These are phyloP conservation scores for Kuraishia capsulata DNA, from an alignment of 805 yeast species.

Conservation along the genomic window DNA sequence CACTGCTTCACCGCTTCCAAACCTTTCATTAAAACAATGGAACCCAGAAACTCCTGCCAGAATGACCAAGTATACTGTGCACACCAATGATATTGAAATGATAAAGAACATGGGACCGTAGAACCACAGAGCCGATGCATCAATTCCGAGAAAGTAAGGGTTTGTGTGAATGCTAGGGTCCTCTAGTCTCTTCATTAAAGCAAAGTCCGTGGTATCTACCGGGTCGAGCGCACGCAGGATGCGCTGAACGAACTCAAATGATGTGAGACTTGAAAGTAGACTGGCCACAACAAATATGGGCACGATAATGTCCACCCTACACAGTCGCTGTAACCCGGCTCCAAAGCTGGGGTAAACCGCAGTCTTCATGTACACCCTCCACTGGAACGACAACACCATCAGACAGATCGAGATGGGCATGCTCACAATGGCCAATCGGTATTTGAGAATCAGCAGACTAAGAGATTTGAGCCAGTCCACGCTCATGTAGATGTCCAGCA, in stretches of 20 bases:
- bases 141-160: conserved; percentile 59
- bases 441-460: conserved; percentile 63
- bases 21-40: conserved; percentile 6
- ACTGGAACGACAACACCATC: conserved; percentile 45
- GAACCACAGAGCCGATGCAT: conserved; percentile 44
- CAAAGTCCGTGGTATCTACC: conserved; percentile 35
- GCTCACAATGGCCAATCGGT: conserved; percentile 65
- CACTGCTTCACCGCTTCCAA: conserved; percentile 11
- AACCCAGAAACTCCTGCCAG: conserved; percentile 14
- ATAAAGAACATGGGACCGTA: conserved; percentile 50
- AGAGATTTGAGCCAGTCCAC: conserved; percentile 54
- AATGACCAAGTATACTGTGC: conserved; percentile 22
- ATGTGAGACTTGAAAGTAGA: conserved; percentile 28
- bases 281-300: conserved; percentile 18
- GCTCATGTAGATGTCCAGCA: conserved; percentile 29
- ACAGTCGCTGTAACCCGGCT: conserved; percentile 32
- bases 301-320: conserved; percentile 18
- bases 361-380: conserved; percentile 29
- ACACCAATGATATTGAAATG: conserved; percentile 35
- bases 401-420: conserved; percentile 57
- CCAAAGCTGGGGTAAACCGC: conserved; percentile 34
- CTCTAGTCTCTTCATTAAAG: conserved; percentile 30
- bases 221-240: conserved; percentile 42
- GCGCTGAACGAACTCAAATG: conserved; percentile 23
- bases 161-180: conserved; percentile 31